These are phyloP conservation scores for Amanita muscaria DNA, from an alignment of 768 basidiomycete species.

Conservation along the genomic window DNA sequence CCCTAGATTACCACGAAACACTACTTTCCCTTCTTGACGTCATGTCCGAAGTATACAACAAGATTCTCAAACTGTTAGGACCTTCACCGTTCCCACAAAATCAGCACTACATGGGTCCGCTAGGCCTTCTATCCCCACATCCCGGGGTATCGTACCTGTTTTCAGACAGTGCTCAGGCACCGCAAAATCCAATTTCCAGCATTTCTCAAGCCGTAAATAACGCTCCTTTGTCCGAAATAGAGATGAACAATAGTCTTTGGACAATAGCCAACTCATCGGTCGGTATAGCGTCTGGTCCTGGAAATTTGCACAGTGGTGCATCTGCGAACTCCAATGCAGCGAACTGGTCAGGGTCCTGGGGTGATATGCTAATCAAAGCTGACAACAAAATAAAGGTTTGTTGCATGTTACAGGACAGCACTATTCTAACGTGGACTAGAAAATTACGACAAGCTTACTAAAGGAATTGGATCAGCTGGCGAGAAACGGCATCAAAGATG, in stretches of 20 bases:
- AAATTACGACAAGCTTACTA: conserved; percentile 69
- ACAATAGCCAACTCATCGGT: conserved; percentile 52
- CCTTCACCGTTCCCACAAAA: conserved; percentile 67
- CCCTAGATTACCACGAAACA: conserved; percentile 83
- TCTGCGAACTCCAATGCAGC: conserved; percentile 39
- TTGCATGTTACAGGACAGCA: conserved; percentile 7
- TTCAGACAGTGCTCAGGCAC: conserved; percentile 28
- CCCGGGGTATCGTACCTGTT: conserved; percentile 81
- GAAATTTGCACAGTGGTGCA: conserved; percentile 22
- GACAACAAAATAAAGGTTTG: conserved; percentile 79
- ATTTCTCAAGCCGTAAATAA: conserved; percentile 10
- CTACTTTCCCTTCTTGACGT: conserved; percentile 85
- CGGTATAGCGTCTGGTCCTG: conserved; percentile 13
- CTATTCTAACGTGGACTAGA: conserved; percentile 36
- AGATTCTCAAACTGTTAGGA: conserved; percentile 75
- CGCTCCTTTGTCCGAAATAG: conserved; percentile 10
- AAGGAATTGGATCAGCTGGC: conserved; percentile 84
- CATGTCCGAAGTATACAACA: conserved; percentile 83
- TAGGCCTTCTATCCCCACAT: conserved; percentile 67
- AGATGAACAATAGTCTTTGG: conserved; percentile 56
- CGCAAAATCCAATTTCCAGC: conserved; percentile 12
- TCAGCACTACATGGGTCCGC: conserved; percentile 69
- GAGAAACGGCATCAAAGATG: conserved; percentile 72
- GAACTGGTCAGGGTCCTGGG: conserved; percentile 51
- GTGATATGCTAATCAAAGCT: conserved; percentile 71